These are phyloP conservation scores for Cochlearia excelsa DNA, from an alignment of 345 rosid species.

Conservation along the genomic window DNA sequence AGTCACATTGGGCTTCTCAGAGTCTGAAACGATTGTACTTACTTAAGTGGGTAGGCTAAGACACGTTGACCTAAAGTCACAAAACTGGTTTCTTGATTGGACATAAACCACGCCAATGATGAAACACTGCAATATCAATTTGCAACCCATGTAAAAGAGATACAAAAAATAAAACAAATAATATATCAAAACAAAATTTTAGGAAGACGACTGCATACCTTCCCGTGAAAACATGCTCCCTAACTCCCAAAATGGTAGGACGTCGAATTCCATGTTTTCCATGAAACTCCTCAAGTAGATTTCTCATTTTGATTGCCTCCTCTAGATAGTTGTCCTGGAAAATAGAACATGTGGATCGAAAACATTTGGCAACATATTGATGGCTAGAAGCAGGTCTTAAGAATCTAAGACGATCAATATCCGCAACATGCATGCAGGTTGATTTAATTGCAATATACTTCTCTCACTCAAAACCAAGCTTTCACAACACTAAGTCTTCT, in stretches of 20 bases:
- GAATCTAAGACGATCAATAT: conserved; percentile 21
- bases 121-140: conserved; percentile 75
- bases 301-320: conserved; percentile 98
- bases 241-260: conserved; percentile 95
- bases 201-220: conserved; percentile 49
- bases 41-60: conserved; percentile 88
- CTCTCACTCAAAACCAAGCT: conserved; percentile 16
- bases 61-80: conserved; percentile 98
- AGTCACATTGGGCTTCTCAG: not conserved
- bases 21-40: conserved; percentile 37
- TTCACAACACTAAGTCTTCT: conserved; percentile 3
- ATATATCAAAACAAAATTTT: not conserved
- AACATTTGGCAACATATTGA: conserved; percentile 15
- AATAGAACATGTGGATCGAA: conserved; percentile 29
- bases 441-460: conserved; percentile 3
- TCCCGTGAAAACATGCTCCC: conserved; percentile 95
- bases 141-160: conserved; percentile 30
- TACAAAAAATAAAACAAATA: conserved; percentile 12
- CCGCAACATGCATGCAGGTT: conserved; percentile 16
- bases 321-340: conserved; percentile 90
- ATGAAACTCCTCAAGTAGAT: conserved; percentile 91
- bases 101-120: conserved; percentile 97
- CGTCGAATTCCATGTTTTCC: conserved; percentile 89
- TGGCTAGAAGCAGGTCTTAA: conserved; percentile 15
- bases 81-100: conserved; percentile 99